A percentile compares a stretch with the other conserved stretches of the same genome.
Evolutionary conservation across 148 eudicot genomes (phyloP).

Genomic region (Rhododendron vialii): DNA sequence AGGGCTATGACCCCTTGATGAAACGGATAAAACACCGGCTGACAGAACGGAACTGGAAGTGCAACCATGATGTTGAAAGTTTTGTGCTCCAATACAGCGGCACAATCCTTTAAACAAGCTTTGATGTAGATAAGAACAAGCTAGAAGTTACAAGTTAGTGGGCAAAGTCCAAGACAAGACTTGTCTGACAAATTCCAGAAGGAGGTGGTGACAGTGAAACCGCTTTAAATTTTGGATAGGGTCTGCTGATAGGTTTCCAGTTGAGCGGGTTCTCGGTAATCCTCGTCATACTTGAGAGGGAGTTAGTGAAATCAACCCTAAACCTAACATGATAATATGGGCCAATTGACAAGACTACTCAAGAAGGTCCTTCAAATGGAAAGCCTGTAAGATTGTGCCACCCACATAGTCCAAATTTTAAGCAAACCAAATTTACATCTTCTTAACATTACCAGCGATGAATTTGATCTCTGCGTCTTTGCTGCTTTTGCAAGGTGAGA

Average conservation of each 20-base stretch:
- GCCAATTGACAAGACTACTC: background rate
- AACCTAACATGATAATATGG: background rate
- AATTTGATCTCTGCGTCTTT: constrained; percentile 81
- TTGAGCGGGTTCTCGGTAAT: background rate
- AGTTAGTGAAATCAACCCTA: background rate
- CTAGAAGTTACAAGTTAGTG: background rate
- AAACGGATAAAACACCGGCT: background rate
- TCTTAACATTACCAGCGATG: constrained; percentile 58
- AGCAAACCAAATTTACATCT: background rate
- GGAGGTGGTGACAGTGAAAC: background rate
- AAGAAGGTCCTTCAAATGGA: background rate
- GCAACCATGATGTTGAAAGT: background rate
- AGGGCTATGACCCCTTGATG: background rate
- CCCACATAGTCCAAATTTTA: background rate
- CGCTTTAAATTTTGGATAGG: background rate
- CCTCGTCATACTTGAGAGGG: background rate
- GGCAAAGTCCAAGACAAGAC: background rate
- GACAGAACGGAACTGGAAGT: background rate
- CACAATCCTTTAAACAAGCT: background rate
- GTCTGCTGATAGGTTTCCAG: background rate
- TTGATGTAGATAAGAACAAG: background rate
- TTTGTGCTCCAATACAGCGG: background rate
- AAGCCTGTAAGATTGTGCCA: background rate
- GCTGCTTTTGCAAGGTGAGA: constrained; percentile 80
- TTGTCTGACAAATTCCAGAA: background rate